Evolutionary conservation across 805 yeast species (phyloP).

Genomic region (Maudiozyma saulgeensis): DNA sequence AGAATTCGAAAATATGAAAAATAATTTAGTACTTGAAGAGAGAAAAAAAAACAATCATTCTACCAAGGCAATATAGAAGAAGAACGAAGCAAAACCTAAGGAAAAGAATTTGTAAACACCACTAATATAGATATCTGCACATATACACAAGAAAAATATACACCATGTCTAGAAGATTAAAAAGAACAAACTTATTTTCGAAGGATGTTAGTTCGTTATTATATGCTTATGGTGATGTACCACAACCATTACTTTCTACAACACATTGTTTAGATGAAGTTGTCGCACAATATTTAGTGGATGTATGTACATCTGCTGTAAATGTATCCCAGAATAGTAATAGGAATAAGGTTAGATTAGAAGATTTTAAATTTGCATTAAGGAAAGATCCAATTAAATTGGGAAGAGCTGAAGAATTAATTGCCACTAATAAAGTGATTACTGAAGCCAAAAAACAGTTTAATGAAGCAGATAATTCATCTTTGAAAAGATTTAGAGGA

Average conservation of each 20-base stretch:
- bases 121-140: background rate
- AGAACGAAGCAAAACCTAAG: no score
- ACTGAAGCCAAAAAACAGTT: conserved; percentile 58
- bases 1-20: background rate
- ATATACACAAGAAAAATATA: background rate
- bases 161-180: conserved; percentile 30
- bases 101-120: no score
- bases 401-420: conserved; percentile 59
- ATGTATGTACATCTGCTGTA: conserved; percentile 47
- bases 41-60: background rate
- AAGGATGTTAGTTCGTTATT: conserved; percentile 48
- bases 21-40: background rate
- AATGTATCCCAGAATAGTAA: conserved; percentile 41
- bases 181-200: conserved; percentile 36
- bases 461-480: conserved; percentile 49
- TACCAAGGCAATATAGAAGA: background rate
- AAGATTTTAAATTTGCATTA: conserved; percentile 62
- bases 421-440: conserved; percentile 50
- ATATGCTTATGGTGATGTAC: conserved; percentile 65
- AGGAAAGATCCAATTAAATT: conserved; percentile 57
- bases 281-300: conserved; percentile 52
- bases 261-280: conserved; percentile 60
- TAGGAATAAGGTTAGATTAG: conserved; percentile 57
- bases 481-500: conserved; percentile 23
- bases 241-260: conserved; percentile 58